These are phyloP conservation scores for Globisporangium rhizosaccharum DNA, from an alignment of 352 stramenopile genomes.

Conservation along the genomic window DNA sequence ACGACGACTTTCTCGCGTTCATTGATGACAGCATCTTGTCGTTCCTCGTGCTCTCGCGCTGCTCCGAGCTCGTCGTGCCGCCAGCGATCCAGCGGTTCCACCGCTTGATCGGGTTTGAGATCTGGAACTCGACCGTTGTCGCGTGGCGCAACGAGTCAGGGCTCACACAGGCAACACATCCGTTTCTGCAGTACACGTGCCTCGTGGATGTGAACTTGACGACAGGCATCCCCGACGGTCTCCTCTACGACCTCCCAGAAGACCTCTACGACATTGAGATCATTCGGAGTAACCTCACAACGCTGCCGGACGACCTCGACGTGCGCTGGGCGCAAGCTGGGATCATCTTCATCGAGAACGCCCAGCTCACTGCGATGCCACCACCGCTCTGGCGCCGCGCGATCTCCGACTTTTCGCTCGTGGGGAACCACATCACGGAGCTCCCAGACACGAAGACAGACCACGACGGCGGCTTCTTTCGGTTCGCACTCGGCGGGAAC, in stretches of 20 bases:
- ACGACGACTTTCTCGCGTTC: conserved; percentile 5
- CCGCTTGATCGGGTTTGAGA: conserved; percentile 16
- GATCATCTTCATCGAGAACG: conserved; percentile 4
- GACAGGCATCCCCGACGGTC: conserved; percentile 5
- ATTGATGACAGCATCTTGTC: conserved; percentile 17
- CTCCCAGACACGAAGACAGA: background rate
- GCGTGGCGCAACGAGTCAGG: conserved; percentile 15
- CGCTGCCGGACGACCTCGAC: conserved; percentile 4
- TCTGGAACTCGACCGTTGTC: conserved; percentile 28
- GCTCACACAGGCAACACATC: conserved; percentile 15
- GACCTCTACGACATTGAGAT: conserved; percentile 11
- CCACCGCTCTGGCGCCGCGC: background rate
- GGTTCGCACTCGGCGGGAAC: background rate
- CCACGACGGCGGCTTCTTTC: background rate
- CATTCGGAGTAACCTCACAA: conserved; percentile 5
- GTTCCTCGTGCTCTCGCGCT: conserved; percentile 21
- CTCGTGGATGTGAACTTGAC: conserved; percentile 5
- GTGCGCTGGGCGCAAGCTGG: background rate
- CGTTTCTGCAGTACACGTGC: conserved; percentile 1
- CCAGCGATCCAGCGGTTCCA: conserved; percentile 16
- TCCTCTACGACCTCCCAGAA: conserved; percentile 4
- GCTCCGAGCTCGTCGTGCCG: conserved; percentile 17
- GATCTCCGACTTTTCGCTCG: conserved; percentile 6
- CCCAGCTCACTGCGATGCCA: background rate
- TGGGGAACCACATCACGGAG: background rate